These are phyloP conservation scores for Pichia exigua DNA, from an alignment of 805 yeast genomes.

Conservation along the genomic window DNA sequence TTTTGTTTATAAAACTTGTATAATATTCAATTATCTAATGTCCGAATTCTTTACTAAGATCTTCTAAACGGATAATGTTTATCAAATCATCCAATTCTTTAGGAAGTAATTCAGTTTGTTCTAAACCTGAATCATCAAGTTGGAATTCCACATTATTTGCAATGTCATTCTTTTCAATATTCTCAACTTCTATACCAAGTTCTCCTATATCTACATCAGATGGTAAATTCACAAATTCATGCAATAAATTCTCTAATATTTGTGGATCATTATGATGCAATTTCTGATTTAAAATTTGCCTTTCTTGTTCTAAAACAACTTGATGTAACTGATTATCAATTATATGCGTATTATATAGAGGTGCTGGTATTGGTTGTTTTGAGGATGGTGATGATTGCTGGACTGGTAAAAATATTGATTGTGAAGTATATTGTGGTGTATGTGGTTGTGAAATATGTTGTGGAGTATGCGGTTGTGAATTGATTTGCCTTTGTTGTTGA, in stretches of 20 bases:
- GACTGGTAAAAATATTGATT: background rate
- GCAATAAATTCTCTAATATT: background rate
- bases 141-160: background rate
- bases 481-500: slow-evolving; percentile 1
- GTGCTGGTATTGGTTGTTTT: background rate
- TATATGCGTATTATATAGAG: background rate
- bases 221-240: background rate
- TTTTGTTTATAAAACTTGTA: background rate
- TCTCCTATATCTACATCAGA: background rate
- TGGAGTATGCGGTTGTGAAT: background rate
- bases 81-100: slow-evolving; percentile 2
- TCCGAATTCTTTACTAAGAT: background rate
- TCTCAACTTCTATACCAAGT: background rate
- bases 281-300: slow-evolving; percentile 3
- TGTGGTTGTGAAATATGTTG: slow-evolving; percentile 1
- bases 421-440: background rate
- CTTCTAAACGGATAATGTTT: slow-evolving; percentile 1
- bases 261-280: slow-evolving; percentile 1
- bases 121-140: background rate
- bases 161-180: background rate
- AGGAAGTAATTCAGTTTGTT: background rate
- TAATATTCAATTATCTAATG: background rate
- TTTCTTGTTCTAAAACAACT: slow-evolving; percentile 1
- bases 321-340: background rate
- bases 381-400: background rate